Conservation (phyloP, 2,329 filamentous ascomycete genomes). For the Penicillium sp. region DNA sequence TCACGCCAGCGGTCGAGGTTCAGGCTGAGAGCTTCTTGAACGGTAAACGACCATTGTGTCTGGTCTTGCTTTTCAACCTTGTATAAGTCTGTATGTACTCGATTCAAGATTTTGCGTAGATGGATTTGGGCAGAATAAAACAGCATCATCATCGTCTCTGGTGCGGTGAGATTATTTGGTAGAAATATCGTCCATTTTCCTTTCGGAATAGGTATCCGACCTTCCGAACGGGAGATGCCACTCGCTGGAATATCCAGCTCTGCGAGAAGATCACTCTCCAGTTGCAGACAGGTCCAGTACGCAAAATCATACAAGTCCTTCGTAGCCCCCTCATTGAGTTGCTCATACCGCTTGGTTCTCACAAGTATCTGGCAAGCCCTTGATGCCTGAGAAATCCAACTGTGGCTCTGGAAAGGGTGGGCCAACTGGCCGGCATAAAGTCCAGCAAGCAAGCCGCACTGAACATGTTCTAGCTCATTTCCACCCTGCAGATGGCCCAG, state of each 20-base stretch:
- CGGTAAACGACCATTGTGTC: constrained; percentile 30
- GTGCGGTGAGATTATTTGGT: constrained; percentile 27
- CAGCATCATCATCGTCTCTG: constrained; percentile 42
- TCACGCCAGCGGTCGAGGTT: constrained; percentile 48
- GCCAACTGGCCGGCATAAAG: constrained; percentile 84
- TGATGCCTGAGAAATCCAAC: constrained; percentile 56
- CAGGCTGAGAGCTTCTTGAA: constrained; percentile 38
- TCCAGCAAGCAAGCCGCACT: constrained; percentile 76
- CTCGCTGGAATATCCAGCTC: constrained; percentile 63
- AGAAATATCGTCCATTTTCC: constrained; percentile 29
- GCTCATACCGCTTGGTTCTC: constrained; percentile 44
- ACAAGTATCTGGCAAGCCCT: constrained; percentile 62
- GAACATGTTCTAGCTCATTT: constrained; percentile 72
- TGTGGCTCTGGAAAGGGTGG: constrained; percentile 75
- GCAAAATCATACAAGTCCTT: constrained; percentile 63
- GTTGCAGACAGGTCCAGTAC: constrained; percentile 87
- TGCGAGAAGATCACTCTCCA: constrained; percentile 89
- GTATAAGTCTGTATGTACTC: constrained; percentile 49
- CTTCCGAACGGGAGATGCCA: constrained; percentile 51
- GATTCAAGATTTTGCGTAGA: constrained; percentile 50
- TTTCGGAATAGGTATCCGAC: constrained; percentile 35
- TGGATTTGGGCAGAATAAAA: constrained; percentile 55
- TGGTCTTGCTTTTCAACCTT: constrained; percentile 34
- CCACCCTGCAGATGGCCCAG: constrained; percentile 71
- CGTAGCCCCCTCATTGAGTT: constrained; percentile 22